phyloP scores from a whole-genome alignment of 495 filamentous ascomycete genomes.

The Hypoxylon intermedium region DNA sequence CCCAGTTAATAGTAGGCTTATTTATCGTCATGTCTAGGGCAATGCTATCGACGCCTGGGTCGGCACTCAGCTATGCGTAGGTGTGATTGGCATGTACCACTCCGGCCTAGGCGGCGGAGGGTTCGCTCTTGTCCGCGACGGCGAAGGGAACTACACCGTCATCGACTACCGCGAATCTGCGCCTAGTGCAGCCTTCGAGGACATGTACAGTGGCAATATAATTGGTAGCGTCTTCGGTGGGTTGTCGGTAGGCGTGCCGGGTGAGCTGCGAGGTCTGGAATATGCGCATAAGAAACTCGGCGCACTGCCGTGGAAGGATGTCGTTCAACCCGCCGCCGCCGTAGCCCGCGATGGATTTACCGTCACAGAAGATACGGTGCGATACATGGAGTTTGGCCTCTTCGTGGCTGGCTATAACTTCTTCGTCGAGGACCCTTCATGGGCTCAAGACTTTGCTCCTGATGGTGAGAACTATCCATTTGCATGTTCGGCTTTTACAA shows the following conservation, averaged over 20 bases:
- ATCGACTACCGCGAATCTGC: conserved; percentile 90
- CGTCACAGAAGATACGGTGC: conserved; percentile 70
- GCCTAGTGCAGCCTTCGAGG: conserved; percentile 73
- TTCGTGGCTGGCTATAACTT: conserved; percentile 58
- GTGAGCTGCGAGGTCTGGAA: conserved; percentile 80
- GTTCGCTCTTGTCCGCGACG: conserved; percentile 76
- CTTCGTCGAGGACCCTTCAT: conserved; percentile 72
- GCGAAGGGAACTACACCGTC: conserved; percentile 70
- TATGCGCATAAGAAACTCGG: conserved; percentile 69
- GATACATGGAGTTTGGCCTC: conserved; percentile 64
- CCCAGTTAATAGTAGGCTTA: too few species aligned
- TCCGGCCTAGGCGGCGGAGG: conserved; percentile 89
- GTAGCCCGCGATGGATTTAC: conserved; percentile 77
- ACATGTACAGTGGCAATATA: conserved; percentile 72
- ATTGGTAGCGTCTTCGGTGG: conserved; percentile 51
- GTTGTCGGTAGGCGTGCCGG: conserved; percentile 70
- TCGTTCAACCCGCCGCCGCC: conserved; percentile 75
- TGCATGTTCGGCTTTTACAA: too few species aligned
- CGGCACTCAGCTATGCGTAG: conserved; percentile 75
- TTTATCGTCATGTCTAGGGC: conserved; percentile 48
- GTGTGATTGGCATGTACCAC: conserved; percentile 87
- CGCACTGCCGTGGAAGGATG: conserved; percentile 66
- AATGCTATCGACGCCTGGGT: conserved; percentile 80
- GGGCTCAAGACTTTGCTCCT: conserved; percentile 88
- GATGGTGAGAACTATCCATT: too few species aligned